Base-by-base conservation (phyloP, 257 asterid genomes). In the Craterostigma plantagineum region DNA sequence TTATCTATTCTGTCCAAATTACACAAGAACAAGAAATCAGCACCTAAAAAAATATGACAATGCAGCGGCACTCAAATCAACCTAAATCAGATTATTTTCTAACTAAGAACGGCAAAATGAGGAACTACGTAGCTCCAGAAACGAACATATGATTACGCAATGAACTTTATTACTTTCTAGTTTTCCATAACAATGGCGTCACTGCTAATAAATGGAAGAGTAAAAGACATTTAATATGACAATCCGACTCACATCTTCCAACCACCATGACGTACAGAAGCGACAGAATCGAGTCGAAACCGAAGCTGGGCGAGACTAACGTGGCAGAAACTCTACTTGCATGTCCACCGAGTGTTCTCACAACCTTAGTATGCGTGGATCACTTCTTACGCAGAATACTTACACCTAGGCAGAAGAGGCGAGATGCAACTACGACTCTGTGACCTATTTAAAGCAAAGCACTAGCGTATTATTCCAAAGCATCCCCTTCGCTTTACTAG, bases 291-390 rank as follows among this genome's bases (percentile, higher is more conserved):
- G 77, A 42, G 65, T 65, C 80, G 65, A 49, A 68, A 56, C 63
- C 73, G 65, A 70, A 60, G 78, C 85, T 63, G 57, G n/a, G 64
- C 75, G 63, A 61, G 58, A 53, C 60, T 63, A 80, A 67, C 71
- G 77, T 73, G 62, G 77, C 82, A 56, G 53, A 70, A 59, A 38
- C 74, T 55, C 63, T 50, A 58, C 56, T 64, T 85, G 94, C 96
- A 85, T 80, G 92, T 62, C 56, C 57, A 70, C 77, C 94, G 84
- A 64, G 90, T 76, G 94, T 23, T 23, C 30, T 23, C 30, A 23
- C 30, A 23, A 23, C 30, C 77, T n/a, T 82, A 57, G 55, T 60
- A 60, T 35, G 47, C 45, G 56, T 34, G 50, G 51, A 48, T 45
- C 55, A 42, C 34, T 35, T 10, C 13, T 51, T 45, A 46, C 33